Base-by-base conservation (phyloP, 345 rosid species). In the Microthlaspi erraticum region DNA sequence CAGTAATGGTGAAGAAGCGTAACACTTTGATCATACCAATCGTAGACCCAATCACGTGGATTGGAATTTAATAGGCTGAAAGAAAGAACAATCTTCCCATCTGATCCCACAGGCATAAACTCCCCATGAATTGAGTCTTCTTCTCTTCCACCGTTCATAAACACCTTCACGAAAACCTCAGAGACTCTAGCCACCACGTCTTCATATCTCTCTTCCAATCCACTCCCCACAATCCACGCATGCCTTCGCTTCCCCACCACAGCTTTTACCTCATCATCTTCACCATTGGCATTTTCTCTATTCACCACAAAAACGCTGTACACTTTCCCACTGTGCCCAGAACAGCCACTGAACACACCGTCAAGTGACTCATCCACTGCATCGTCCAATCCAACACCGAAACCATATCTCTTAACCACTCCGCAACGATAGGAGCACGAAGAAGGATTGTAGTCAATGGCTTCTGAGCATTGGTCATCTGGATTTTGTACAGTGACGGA, bases 81-180 rank as follows among this genome's bases (percentile, higher is more conserved):
- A 0, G 98, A 93, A 46, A 91, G 91, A 75, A 89, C 87, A 56
- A 89, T 80, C 79, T 45, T 91, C 58, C 99, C 96, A 82, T 94
- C 97, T 31, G 99, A 80, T 66, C 97, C 98, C 11, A 89, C 96
- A 6, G 99, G 99, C 96, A 91, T 91, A 75, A 86, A 89, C 85
- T 88, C 99, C 44, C 82, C 88, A 44, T 75, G 88, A 70, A 94
- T 84, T 44, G 80, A 78, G 1, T 85, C 96, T 43, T 89, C 87
- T 18, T 89, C 92, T 68, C 81, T 83, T 32, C 93, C 98, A 49
- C 98, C 98, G 60, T 91, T 86, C n/a, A 79, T 82, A 83, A 91
- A 91, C 81, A 84, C 81, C 76, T 83, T 83, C 10, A 83, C 87
- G 20, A 94, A 85, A 46, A 85, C 75, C 83, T 89, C 97, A 0